Evolutionary conservation across 2,329 filamentous ascomycete species (phyloP), one percentile per base, ranked within the genome.

Genomic region (Trichoderma pleuroti): DNA sequence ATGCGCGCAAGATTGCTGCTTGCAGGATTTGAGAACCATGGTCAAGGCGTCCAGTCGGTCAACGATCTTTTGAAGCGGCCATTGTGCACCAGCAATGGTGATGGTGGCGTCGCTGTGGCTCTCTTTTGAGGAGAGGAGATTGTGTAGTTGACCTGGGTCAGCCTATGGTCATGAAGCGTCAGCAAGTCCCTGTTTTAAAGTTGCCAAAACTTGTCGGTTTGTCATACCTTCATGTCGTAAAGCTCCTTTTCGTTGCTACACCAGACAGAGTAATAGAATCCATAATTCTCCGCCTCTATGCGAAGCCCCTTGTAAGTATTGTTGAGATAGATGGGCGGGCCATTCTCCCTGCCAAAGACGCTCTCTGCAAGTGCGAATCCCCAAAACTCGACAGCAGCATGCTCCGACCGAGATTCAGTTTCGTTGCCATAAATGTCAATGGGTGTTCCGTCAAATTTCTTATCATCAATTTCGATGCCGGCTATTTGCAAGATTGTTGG

Each of bases 161-260:
- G 80, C 80, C 84, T 88, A 52, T 28, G 26, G n/a, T 5, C 4
- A 52, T 18, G 18, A 3, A 9, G 32, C 9, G 57, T 76, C 11
- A 74, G 71, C 10, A 59, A 7, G 10, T 26, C 24, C 4, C 67
- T 70, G 8, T 21, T 16, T 46, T 11, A 14, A 14, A 52, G 24
- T 14, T 5, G 14, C 32, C n/a, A 12, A 7, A 18, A 7, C 21
- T n/a, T 9, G 57, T 36, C 62, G 30, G 3, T 62, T 10, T 18
- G 6, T 61, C 75, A 9, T 72, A 76, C 87, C 75, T 82, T 85
- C 49, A 91, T 75, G 72, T 92, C 85, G 76, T 92, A 92, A 2
- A 91, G 83, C 76, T 92, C 90, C 69, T 88, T 86, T 75, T 91
- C 89, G 65, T 88, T 88, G 16, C 81, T 90, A 75, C 91, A 92